Evolutionary conservation across 2,329 filamentous ascomycete genomes (phyloP).

Genomic region (Fusarium abutilonis): DNA sequence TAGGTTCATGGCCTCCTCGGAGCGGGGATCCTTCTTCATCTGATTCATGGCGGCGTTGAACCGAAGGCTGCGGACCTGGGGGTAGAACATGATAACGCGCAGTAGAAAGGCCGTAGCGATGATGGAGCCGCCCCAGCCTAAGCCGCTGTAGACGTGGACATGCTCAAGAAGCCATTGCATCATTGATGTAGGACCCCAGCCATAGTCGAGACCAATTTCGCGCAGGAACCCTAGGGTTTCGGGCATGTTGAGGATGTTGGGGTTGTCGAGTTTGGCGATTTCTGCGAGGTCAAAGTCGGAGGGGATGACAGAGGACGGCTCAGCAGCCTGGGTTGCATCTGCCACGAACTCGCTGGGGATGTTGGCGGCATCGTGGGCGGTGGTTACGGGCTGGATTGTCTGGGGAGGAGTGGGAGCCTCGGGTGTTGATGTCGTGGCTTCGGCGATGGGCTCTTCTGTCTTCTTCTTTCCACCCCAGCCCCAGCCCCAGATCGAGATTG

Average conservation of each 20-base stretch:
- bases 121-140: constrained; percentile 87
- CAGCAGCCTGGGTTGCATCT: constrained; percentile 27
- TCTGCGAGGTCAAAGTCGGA: constrained; percentile 50
- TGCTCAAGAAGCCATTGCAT: constrained; percentile 85
- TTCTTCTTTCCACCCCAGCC: constrained; percentile 43
- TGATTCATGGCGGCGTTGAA: constrained; percentile 67
- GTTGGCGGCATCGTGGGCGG: constrained; percentile 27
- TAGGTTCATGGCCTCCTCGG: constrained; percentile 58
- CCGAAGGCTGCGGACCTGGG: constrained; percentile 55
- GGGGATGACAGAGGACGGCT: constrained; percentile 39
- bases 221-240: constrained; percentile 85
- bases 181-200: constrained; percentile 78
- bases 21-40: constrained; percentile 64
- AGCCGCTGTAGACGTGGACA: constrained; percentile 76
- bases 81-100: constrained; percentile 72
- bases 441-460: constrained; percentile 35
- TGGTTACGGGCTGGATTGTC: constrained; percentile 20
- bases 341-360: constrained; percentile 37
- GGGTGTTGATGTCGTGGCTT: constrained; percentile 33
- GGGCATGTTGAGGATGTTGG: constrained; percentile 67
- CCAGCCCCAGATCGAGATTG: constrained; percentile 51
- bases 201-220: constrained; percentile 85
- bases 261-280: constrained; percentile 51
- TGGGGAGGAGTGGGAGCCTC: constrained; percentile 34
- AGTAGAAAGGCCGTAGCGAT: constrained; percentile 70